A percentile compares a stretch with the other conserved stretches of the same genome.
Conservation (phyloP, 1,284 basidiomycete species). For the Exobasidium cylindrosporum region DNA sequence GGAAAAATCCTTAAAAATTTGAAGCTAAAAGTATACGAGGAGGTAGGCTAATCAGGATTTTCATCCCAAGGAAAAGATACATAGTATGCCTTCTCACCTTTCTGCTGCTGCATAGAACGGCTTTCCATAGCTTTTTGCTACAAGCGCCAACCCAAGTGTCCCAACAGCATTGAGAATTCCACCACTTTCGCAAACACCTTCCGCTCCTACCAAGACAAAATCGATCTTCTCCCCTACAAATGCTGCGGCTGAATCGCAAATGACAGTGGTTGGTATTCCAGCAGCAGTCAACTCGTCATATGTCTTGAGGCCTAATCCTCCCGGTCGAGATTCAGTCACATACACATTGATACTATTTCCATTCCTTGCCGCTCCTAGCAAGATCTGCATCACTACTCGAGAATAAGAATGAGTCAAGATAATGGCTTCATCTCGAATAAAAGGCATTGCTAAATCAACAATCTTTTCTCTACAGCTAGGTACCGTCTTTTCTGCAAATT, state of each 20-base stretch:
- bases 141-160: conserved; percentile 92
- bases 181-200: conserved; percentile 91
- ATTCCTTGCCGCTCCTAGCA: conserved; percentile 72
- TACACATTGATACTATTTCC: conserved; percentile 89
- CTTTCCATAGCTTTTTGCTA: conserved; percentile 88
- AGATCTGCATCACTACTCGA: conserved; percentile 87
- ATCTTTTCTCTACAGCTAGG: conserved; percentile 77
- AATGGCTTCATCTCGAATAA: conserved; percentile 83
- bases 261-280: conserved; percentile 89
- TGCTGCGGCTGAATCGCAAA: conserved; percentile 92
- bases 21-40: conserved; percentile 71
- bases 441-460: conserved; percentile 79
- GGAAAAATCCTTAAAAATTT: conserved; percentile 97
- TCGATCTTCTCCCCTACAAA: conserved; percentile 96
- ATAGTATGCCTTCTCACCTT: conserved; percentile 27
- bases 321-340: conserved; percentile 90
- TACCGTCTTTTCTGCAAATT: conserved; percentile 64
- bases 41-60: too few species aligned
- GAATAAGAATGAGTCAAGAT: conserved; percentile 95
- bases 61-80: too few species aligned
- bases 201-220: conserved; percentile 90
- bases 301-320: conserved; percentile 61
- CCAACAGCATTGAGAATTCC: conserved; percentile 67
- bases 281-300: conserved; percentile 59
- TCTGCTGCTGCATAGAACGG: conserved; percentile 96